phyloP scores from a whole-genome alignment of 768 basidiomycete genomes.

The Rubroboletus satanas region DNA sequence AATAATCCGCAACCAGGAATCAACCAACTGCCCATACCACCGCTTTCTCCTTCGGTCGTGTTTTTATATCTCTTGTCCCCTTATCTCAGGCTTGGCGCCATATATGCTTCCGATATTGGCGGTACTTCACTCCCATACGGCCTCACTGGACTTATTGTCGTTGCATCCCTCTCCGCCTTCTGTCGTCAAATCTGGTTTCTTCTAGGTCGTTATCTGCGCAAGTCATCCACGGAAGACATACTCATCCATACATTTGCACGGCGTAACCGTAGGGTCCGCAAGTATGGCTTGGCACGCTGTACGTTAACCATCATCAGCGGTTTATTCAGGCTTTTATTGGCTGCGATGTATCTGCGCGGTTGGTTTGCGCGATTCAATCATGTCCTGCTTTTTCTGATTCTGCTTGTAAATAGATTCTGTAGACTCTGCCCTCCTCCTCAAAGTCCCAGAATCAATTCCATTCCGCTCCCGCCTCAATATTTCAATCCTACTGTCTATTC shows the following conservation, averaged over 20 bases:
- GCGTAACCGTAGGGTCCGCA: slow-evolving; percentile 47
- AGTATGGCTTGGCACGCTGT: slow-evolving; percentile 41
- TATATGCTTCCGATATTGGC: slow-evolving; percentile 49
- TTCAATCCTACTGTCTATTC: slow-evolving; percentile 39
- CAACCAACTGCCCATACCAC: slow-evolving; percentile 31
- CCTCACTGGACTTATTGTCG: slow-evolving; percentile 47
- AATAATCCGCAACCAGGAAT: slow-evolving; percentile 3
- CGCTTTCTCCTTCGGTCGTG: slow-evolving; percentile 53
- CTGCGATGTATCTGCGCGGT: slow-evolving; percentile 66
- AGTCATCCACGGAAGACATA: slow-evolving; percentile 63
- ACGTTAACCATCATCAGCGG: slow-evolving; percentile 44
- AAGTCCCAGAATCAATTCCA: slow-evolving; percentile 35
- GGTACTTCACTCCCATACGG: slow-evolving; percentile 46
- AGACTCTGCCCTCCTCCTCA: slow-evolving; percentile 46
- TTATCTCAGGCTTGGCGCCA: slow-evolving; percentile 67
- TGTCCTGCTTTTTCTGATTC: slow-evolving; percentile 8
- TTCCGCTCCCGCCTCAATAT: slow-evolving; percentile 38
- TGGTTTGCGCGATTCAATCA: slow-evolving; percentile 25
- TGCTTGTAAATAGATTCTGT: slow-evolving; percentile 44
- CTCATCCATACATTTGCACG: slow-evolving; percentile 58
- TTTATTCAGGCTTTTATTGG: slow-evolving; percentile 46
- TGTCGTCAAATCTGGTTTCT: slow-evolving; percentile 73
- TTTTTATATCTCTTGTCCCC: slow-evolving; percentile 70
- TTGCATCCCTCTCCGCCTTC: slow-evolving; percentile 57
- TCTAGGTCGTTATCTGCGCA: slow-evolving; percentile 67